These are phyloP conservation scores for Penicillium sp. DNA, from an alignment of 2,329 filamentous ascomycete genomes.

Conservation along the genomic window DNA sequence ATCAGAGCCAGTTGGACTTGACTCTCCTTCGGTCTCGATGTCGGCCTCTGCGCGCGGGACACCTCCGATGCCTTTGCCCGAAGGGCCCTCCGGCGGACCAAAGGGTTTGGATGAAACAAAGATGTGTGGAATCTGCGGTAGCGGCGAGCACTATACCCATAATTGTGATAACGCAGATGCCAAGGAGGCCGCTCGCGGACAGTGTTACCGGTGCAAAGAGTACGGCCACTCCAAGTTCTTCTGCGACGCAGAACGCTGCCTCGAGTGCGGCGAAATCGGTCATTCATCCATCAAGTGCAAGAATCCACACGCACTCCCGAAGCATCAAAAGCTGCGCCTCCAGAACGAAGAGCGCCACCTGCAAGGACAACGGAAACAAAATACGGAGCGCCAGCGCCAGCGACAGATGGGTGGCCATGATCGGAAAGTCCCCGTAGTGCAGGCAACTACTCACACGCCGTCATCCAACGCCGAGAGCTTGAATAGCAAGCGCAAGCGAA, in stretches of 20 bases:
- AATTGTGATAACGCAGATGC: conserved; percentile 48
- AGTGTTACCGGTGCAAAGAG: conserved; percentile 44
- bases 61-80: conserved; percentile 25
- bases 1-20: conserved; percentile 24
- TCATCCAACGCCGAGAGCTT: conserved; percentile 12
- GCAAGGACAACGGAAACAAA: conserved; percentile 33
- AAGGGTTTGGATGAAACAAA: conserved; percentile 44
- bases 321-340: conserved; percentile 37
- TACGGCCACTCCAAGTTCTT: conserved; percentile 37
- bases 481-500: conserved; percentile 35
- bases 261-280: conserved; percentile 46
- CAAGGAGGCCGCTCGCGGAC: conserved; percentile 36
- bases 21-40: conserved; percentile 19
- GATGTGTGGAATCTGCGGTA: conserved; percentile 48
- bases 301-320: conserved; percentile 34
- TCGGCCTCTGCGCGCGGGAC: conserved; percentile 27
- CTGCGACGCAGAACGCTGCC: conserved; percentile 45
- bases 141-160: conserved; percentile 43
- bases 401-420: conserved; percentile 47
- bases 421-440: conserved; percentile 43
- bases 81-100: conserved; percentile 44
- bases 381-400: conserved; percentile 38
- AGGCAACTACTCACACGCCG: conserved; percentile 27
- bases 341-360: conserved; percentile 38
- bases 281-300: conserved; percentile 39